Evolutionary conservation across 179 eudicot species (phyloP).

Genomic region (Beta macrorhiza): DNA sequence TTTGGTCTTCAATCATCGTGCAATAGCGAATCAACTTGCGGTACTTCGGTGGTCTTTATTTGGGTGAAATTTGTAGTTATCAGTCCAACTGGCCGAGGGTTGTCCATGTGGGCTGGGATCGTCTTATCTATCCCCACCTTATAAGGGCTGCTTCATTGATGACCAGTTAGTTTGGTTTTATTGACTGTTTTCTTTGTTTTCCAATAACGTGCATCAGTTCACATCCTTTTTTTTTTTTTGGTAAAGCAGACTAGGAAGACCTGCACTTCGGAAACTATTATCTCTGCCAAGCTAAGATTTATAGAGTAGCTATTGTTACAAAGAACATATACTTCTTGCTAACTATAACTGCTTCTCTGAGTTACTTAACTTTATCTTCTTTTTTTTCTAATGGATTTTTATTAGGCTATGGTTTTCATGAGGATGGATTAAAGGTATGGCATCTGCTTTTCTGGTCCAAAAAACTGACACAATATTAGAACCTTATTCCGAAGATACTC

Average conservation of each 20-base stretch:
- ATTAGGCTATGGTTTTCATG: slow-evolving; percentile 85
- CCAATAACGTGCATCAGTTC: too few species aligned
- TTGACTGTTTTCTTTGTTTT: too few species aligned
- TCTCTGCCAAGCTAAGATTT: neutral
- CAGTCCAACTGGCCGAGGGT: too few species aligned
- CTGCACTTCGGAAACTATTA: neutral
- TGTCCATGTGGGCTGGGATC: too few species aligned
- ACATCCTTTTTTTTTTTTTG: neutral
- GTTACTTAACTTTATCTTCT: neutral
- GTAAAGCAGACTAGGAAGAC: neutral
- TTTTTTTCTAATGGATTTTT: slow-evolving; percentile 1
- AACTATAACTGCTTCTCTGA: neutral
- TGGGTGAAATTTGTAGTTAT: too few species aligned
- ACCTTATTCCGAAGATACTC: neutral
- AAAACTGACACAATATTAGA: neutral
- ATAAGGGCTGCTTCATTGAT: too few species aligned
- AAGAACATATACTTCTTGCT: neutral
- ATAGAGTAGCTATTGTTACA: neutral
- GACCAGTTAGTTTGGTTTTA: too few species aligned
- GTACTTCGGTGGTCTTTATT: too few species aligned
- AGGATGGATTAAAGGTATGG: slow-evolving; percentile 89
- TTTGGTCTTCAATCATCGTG: neutral
- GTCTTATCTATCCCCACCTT: too few species aligned
- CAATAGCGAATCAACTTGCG: neutral
- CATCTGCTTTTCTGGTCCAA: neutral